phyloP scores from a whole-genome alignment of 495 filamentous ascomycete genomes.

The Aspergillus nanangensis region DNA sequence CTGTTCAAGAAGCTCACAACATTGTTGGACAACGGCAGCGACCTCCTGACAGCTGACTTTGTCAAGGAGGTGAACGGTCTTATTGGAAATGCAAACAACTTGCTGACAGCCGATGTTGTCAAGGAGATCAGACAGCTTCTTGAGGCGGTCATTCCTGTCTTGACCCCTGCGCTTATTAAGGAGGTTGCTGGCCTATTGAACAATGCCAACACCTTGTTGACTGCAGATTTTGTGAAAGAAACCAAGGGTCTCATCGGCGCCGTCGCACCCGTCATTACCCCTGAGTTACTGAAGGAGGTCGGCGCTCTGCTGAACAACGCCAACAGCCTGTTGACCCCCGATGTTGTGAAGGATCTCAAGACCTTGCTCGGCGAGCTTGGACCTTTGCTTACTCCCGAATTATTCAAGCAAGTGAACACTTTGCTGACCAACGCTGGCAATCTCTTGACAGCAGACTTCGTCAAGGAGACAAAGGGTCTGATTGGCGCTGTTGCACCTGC shows the following conservation, averaged over 20 bases:
- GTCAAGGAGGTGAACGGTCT: constrained; percentile 14
- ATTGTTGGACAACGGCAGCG: constrained; percentile 17
- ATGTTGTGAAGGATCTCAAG: constrained; percentile 31
- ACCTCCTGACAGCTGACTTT: constrained; percentile 20
- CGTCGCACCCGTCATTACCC: constrained; percentile 26
- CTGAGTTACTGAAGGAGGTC: constrained; percentile 33
- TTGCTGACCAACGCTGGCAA: constrained; percentile 23
- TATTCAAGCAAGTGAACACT: constrained; percentile 20
- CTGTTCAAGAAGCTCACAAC: constrained; percentile 21
- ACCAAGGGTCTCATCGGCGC: constrained; percentile 22
- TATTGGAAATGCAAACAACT: no score
- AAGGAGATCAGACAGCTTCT: constrained; percentile 32
- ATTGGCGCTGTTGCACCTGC: constrained; percentile 27
- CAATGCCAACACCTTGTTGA: constrained; percentile 35
- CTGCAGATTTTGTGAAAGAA: constrained; percentile 30
- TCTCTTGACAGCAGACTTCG: constrained; percentile 27
- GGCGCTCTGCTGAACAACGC: constrained; percentile 34
- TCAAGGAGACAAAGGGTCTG: constrained; percentile 25
- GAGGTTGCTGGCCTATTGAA: constrained; percentile 32
- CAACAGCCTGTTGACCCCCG: constrained; percentile 28
- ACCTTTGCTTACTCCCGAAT: constrained; percentile 25
- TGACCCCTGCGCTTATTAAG: constrained; percentile 35
- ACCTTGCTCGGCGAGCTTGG: constrained; percentile 26
- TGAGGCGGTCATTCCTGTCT: constrained; percentile 21
- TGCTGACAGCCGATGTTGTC: constrained; percentile 23